These are phyloP conservation scores for Colletotrichum acutatum DNA, from an alignment of 2,329 filamentous ascomycete genomes.

Conservation along the genomic window DNA sequence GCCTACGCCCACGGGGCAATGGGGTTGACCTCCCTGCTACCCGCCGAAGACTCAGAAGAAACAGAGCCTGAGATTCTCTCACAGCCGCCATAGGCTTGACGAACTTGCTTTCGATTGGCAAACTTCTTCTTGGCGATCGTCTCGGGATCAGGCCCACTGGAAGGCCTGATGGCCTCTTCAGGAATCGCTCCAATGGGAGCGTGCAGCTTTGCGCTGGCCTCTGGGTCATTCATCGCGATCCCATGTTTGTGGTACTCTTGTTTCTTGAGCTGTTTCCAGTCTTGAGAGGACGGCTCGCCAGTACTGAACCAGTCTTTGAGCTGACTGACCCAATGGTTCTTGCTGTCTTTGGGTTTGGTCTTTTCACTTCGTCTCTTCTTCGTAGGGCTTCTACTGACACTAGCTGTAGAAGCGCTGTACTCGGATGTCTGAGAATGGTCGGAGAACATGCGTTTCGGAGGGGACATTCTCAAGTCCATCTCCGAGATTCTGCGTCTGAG, in stretches of 20 bases:
- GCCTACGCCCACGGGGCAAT: constrained; percentile 47
- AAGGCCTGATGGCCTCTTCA: constrained; percentile 56
- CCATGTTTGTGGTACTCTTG: constrained; percentile 56
- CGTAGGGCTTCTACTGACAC: constrained; percentile 30
- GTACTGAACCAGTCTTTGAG: constrained; percentile 61
- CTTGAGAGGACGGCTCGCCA: constrained; percentile 62
- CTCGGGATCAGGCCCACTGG: constrained; percentile 58
- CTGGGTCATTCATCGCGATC: constrained; percentile 54
- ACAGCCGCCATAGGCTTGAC: constrained; percentile 41
- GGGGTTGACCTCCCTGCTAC: constrained; percentile 44
- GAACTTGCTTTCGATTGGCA: constrained; percentile 44
- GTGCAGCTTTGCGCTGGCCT: constrained; percentile 57
- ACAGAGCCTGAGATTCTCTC: constrained; percentile 45
- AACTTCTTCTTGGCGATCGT: constrained; percentile 50
- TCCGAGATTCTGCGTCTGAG: constrained; percentile 25
- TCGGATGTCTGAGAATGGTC: constrained; percentile 38
- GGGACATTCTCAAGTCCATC: constrained; percentile 26
- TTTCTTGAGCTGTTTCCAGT: constrained; percentile 58
- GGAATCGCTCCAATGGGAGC: constrained; percentile 58
- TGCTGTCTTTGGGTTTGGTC: constrained; percentile 43
- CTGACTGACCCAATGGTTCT: constrained; percentile 52
- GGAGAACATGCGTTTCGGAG: constrained; percentile 22
- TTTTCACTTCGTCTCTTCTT: constrained; percentile 36
- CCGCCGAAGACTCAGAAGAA: constrained; percentile 50
- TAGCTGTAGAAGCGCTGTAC: constrained; percentile 39